Base-by-base conservation (phyloP, 768 basidiomycete genomes). In the Leccinellum luteum region DNA sequence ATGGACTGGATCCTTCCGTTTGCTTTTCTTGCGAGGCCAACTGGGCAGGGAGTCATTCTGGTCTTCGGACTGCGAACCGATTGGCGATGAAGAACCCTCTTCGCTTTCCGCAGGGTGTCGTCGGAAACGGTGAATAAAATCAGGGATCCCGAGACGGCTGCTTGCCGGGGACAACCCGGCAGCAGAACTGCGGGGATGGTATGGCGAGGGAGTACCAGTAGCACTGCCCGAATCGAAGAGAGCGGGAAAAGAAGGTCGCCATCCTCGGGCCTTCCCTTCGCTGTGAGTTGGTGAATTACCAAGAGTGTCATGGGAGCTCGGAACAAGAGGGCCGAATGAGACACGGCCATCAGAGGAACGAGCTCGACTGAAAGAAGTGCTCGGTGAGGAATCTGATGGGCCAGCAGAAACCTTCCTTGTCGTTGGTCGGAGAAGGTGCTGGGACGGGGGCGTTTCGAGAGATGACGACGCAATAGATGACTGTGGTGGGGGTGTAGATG, bases 311-410 rank as follows among this genome's bases (percentile, higher is more conserved):
- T 75, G 74, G 10, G 78, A 74, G 6, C 77, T 74, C 57, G 82
- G 79, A 10, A 80, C 69, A 19, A 74, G 61, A 17, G 85, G 86
- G 56, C 87, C 83, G 59, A 87, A 87, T 1, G 85, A 83, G 30
- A 85, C 60, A 31, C 71, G 76, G 10, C 76, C 82, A 51, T 86
- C 84, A 41, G 69, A 68, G 4, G 78, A 79, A 48, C 71, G 73
- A 41, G 71, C 70, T 58, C 73, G 74, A 31, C 71, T 66, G 27
- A 76, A 63, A 17, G 79, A 76, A 41, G 76, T 76, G 13, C 75
- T 73, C 14, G 76, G 72, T 7, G 76, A 72, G 45, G 73, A 72
- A 51, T 75, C 73, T 12, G 78, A 76, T 12, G 76, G 75, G 6
- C 72, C 74, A 25, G 72, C 66, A 43, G 73, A 60, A 38, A 64